Percentiles rank a stretch among this genome's conserved stretches.
These are phyloP conservation scores for Pythium plurisporium DNA, from an alignment of 352 stramenopile genomes.

Conservation along the genomic window DNA sequence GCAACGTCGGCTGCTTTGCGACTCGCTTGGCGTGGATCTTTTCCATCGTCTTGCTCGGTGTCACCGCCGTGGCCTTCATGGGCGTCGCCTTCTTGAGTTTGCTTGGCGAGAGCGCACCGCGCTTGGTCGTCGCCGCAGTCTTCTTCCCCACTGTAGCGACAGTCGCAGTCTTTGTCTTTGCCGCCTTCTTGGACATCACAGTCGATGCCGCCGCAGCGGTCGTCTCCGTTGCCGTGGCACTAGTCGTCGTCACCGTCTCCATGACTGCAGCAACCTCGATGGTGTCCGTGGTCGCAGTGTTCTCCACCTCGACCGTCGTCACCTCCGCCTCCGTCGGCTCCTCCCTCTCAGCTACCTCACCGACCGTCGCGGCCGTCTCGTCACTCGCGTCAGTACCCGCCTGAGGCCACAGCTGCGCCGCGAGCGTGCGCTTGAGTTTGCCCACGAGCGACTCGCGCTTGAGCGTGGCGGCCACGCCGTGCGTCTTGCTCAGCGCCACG, in stretches of 20 bases:
- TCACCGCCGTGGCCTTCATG: conserved; percentile 7
- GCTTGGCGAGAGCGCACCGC: not conserved
- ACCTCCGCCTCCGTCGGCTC: not conserved
- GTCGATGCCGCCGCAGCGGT: not conserved
- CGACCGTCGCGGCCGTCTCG: not conserved
- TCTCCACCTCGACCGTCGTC: not conserved
- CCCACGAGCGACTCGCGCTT: conserved; percentile 23
- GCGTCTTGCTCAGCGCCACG: conserved; percentile 20
- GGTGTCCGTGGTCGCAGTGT: not conserved
- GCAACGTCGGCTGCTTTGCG: conserved; percentile 21
- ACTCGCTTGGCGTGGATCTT: conserved; percentile 21
- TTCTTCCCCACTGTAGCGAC: conserved; percentile 11
- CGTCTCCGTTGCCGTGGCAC: not conserved
- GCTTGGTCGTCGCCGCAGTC: not conserved
- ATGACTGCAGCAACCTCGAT: not conserved
- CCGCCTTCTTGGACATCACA: not conserved
- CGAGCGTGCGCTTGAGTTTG: conserved; percentile 13
- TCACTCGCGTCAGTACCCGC: no score
- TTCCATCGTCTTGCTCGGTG: conserved; percentile 16
- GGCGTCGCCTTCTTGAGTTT: conserved; percentile 8
- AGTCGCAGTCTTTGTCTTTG: not conserved
- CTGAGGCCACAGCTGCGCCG: conserved; percentile 4
- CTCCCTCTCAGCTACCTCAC: not conserved
- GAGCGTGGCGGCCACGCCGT: conserved; percentile 22
- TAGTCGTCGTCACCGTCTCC: not conserved